Percentiles rank a stretch among this genome's conserved stretches.
phyloP scores from a whole-genome alignment of 805 yeast genomes.

The Saccharomyces cerevisiae region DNA sequence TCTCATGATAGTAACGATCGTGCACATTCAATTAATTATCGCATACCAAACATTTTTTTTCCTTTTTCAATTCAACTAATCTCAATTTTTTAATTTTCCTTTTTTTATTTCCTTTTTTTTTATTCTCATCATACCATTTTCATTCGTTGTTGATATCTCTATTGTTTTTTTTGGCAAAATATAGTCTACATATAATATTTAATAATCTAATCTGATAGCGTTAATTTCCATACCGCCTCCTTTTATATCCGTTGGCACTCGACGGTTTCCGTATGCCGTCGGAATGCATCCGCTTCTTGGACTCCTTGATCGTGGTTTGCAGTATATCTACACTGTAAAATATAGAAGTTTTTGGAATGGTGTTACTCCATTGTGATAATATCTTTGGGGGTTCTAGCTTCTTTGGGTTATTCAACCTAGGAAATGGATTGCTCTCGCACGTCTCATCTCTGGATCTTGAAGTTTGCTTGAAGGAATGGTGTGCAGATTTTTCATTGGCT shows the following conservation, averaged over 20 bases:
- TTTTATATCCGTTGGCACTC: background rate
- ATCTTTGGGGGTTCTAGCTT: constrained; percentile 14
- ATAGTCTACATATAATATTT: background rate
- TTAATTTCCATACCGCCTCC: background rate
- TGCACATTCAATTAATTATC: background rate
- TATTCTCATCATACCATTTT: background rate
- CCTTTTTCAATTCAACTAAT: background rate
- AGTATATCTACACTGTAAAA: constrained; percentile 8
- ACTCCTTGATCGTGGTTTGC: constrained; percentile 4
- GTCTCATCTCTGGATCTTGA: constrained; percentile 2
- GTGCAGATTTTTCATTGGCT: constrained; percentile 13
- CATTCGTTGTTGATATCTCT: background rate
- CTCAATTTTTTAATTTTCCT: background rate
- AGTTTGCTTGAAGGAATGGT: background rate
- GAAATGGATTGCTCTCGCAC: background rate
- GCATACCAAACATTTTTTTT: background rate
- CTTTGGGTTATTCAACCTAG: background rate
- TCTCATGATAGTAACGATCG: background rate
- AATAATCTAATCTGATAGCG: background rate
- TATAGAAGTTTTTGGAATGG: constrained; percentile 8
- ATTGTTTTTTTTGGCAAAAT: background rate
- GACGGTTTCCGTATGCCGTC: background rate
- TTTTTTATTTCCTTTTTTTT: background rate
- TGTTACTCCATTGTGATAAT: constrained; percentile 11
- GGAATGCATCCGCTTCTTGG: constrained; percentile 4